A percentile compares a stretch with the other conserved stretches of the same genome.
Conservation (phyloP, 2,329 filamentous ascomycete genomes). For the Colletotrichum sidae region DNA sequence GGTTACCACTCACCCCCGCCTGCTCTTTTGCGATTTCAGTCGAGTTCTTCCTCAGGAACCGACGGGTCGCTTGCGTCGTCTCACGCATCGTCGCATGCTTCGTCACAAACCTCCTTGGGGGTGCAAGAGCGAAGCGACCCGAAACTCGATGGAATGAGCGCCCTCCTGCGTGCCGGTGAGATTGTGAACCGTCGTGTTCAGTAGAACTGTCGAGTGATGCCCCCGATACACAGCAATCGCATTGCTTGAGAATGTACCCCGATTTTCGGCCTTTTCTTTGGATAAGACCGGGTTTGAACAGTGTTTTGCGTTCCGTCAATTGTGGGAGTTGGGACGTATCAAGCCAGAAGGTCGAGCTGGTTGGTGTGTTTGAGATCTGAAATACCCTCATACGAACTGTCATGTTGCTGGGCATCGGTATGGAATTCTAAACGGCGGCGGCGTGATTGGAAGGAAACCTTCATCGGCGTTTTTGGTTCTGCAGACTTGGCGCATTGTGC, state of each 20-base stretch:
- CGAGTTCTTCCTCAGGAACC: constrained; percentile 29
- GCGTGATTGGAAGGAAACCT: constrained; percentile 16
- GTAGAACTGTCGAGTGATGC: neutral
- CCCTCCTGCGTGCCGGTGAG: constrained; percentile 68
- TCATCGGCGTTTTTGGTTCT: constrained; percentile 22
- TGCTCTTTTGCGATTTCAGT: constrained; percentile 31
- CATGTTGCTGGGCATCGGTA: constrained; percentile 29
- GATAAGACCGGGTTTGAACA: constrained; percentile 5
- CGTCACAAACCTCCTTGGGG: constrained; percentile 33
- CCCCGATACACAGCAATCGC: no score
- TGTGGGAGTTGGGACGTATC: constrained; percentile 5
- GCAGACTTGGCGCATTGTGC: constrained; percentile 3
- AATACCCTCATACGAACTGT: constrained; percentile 37
- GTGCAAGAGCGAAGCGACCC: constrained; percentile 31
- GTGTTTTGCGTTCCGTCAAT: constrained; percentile 8
- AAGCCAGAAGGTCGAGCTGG: constrained; percentile 5
- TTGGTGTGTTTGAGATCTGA: constrained; percentile 31
- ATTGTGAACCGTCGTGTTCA: constrained; percentile 61
- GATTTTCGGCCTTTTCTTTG: neutral
- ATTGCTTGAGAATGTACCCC: neutral
- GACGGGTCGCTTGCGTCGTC: constrained; percentile 32
- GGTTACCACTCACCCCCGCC: constrained; percentile 33
- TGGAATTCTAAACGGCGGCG: constrained; percentile 24
- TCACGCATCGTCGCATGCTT: constrained; percentile 33
- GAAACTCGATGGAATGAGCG: constrained; percentile 67